phyloP scores from a whole-genome alignment of 352 stramenopile species.

The Globisporangium parvum region DNA sequence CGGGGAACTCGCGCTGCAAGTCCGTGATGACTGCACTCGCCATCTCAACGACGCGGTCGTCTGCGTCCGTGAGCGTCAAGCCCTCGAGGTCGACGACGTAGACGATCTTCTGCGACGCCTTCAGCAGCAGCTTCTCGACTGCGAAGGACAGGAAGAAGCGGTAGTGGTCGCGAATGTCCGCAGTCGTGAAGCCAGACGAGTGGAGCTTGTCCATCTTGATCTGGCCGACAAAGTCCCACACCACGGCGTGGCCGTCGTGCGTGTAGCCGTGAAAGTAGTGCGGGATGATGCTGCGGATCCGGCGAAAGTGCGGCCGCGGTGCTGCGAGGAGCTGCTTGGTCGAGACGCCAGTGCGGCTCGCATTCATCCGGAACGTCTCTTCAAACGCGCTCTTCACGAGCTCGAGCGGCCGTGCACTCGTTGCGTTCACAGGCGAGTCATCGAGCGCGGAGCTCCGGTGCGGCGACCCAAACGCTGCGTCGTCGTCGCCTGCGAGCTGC shows the following conservation, averaged over 20 bases:
- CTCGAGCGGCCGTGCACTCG: slow-evolving; percentile 27
- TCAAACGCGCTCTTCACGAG: slow-evolving; percentile 65
- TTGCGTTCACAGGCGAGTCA: slow-evolving; percentile 18
- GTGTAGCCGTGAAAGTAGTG: slow-evolving; percentile 80
- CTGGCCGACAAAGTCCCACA: slow-evolving; percentile 75
- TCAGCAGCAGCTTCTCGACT: slow-evolving; percentile 59
- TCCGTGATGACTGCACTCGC: slow-evolving; percentile 45
- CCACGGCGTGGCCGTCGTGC: slow-evolving; percentile 51
- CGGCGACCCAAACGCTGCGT: slow-evolving; percentile 33
- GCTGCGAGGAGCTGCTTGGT: slow-evolving; percentile 36
- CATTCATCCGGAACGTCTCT: slow-evolving; percentile 49
- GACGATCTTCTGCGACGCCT: slow-evolving; percentile 56
- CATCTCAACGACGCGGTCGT: slow-evolving; percentile 64
- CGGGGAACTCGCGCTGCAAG: slow-evolving; percentile 56
- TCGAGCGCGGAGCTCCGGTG: slow-evolving; percentile 26
- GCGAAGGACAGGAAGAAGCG: slow-evolving; percentile 74
- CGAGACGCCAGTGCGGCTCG: slow-evolving; percentile 16
- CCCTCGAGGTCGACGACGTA: slow-evolving; percentile 79
- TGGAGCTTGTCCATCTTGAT: slow-evolving; percentile 74
- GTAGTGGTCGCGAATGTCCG: slow-evolving; percentile 68
- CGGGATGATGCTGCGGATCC: slow-evolving; percentile 61
- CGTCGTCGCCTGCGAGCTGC: slow-evolving; percentile 48
- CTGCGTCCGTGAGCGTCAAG: slow-evolving; percentile 57
- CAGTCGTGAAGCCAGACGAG: slow-evolving; percentile 59
- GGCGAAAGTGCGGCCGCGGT: slow-evolving; percentile 64